phyloP scores from a whole-genome alignment of 2,329 filamentous ascomycete genomes.

The Amauroascus verrucosus region DNA sequence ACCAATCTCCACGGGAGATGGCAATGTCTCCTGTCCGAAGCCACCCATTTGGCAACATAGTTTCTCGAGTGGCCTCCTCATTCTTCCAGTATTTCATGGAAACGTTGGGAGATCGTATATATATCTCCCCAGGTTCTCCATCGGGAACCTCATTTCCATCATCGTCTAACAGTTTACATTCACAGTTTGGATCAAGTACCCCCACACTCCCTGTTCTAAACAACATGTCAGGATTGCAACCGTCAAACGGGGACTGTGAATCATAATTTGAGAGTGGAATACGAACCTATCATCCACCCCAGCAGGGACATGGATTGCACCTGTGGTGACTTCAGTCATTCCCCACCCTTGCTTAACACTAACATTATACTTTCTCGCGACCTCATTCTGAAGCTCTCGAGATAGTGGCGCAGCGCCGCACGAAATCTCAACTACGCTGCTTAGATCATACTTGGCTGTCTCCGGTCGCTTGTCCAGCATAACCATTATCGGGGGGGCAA shows the following conservation, averaged over 20 bases:
- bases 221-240: not conserved
- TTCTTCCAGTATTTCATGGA: constrained; percentile 55
- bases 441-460: constrained; percentile 70
- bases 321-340: constrained; percentile 49
- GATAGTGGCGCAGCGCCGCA: constrained; percentile 78
- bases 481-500: constrained; percentile 75
- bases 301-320: constrained; percentile 36
- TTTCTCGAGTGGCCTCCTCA: constrained; percentile 45
- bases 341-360: constrained; percentile 91
- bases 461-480: constrained; percentile 67
- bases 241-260: not conserved
- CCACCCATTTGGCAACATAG: constrained; percentile 58
- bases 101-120: constrained; percentile 53
- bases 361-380: constrained; percentile 58
- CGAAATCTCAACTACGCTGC: constrained; percentile 68
- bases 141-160: constrained; percentile 41
- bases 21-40: constrained; percentile 87
- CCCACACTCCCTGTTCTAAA: constrained; percentile 40
- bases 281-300: constrained; percentile 29
- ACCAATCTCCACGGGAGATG: constrained; percentile 63
- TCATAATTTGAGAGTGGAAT: not conserved
- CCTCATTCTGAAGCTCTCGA: constrained; percentile 62
- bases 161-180: constrained; percentile 46
- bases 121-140: constrained; percentile 57
- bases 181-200: constrained; percentile 44